Conservation (phyloP, 2,329 filamentous ascomycete genomes). For the Monilinia aucupariae region DNA sequence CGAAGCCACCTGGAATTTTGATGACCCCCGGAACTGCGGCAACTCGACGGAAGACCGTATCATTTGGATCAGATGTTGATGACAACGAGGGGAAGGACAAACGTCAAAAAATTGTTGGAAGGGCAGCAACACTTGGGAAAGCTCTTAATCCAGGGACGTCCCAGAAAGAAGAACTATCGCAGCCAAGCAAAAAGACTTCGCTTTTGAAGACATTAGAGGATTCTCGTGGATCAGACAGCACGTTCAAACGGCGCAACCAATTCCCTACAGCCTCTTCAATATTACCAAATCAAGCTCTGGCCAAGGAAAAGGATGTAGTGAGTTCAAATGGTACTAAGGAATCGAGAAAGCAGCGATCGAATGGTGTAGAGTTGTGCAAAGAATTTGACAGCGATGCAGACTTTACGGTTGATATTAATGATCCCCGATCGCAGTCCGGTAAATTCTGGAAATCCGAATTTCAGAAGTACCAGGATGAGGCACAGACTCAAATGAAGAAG, state of each 20-base stretch:
- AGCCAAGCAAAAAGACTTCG: conserved; percentile 38
- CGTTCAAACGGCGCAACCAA: conserved; percentile 15
- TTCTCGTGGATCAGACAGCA: conserved; percentile 34
- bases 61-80: conserved; percentile 53
- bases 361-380: conserved; percentile 20
- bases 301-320: background rate
- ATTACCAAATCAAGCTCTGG: conserved; percentile 8
- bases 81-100: conserved; percentile 28
- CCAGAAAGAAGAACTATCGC: conserved; percentile 21
- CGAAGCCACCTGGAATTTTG: conserved; percentile 47
- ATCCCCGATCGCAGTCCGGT: conserved; percentile 69
- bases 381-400: conserved; percentile 47
- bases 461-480: conserved; percentile 66
- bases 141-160: conserved; percentile 30
- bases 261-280: conserved; percentile 3
- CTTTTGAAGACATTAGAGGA: conserved; percentile 45
- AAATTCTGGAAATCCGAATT: conserved; percentile 78
- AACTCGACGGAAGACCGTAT: conserved; percentile 57
- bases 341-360: conserved; percentile 15
- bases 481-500: conserved; percentile 68
- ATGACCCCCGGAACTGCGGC: conserved; percentile 59
- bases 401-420: conserved; percentile 63
- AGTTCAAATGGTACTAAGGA: background rate
- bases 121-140: conserved; percentile 33
- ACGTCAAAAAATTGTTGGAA: conserved; percentile 18